phyloP scores from a whole-genome alignment of 2,329 filamentous ascomycete genomes.

The Xylariaceae sp. region DNA sequence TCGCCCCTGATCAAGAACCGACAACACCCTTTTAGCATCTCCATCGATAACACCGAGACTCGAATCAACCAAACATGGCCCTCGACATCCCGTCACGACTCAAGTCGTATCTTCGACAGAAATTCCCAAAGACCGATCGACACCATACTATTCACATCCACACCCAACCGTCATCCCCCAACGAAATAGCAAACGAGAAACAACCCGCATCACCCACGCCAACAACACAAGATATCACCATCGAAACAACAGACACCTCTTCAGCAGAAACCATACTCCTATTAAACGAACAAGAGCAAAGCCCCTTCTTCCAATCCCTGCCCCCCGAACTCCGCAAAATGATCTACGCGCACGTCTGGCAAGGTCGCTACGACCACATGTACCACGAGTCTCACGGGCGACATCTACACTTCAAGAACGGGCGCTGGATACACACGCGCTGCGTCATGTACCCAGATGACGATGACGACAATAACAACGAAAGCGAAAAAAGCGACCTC shows the following conservation, averaged over 20 bases:
- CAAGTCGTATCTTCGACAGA: conserved; percentile 24
- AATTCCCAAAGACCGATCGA: conserved; percentile 21
- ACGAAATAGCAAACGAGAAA: background rate
- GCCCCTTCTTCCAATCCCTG: conserved; percentile 31
- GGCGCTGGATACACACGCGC: conserved; percentile 28
- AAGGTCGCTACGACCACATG: conserved; percentile 23
- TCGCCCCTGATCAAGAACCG: too few species aligned
- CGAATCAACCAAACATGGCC: conserved; percentile 19
- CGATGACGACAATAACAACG: conserved; percentile 20
- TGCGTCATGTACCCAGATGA: conserved; percentile 30
- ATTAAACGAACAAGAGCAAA: conserved; percentile 22
- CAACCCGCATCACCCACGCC: background rate
- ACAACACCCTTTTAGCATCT: background rate
- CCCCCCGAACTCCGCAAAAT: conserved; percentile 34
- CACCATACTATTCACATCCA: conserved; percentile 13
- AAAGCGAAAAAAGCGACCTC: conserved; percentile 24
- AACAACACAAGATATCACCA: background rate
- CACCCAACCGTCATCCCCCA: conserved; percentile 4
- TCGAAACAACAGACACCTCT: background rate
- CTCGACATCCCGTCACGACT: conserved; percentile 22
- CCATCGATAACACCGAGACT: background rate
- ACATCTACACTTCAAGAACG: conserved; percentile 29
- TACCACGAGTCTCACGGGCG: conserved; percentile 26
- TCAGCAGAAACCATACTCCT: background rate
- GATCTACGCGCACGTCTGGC: conserved; percentile 30